Conservation (phyloP, 2,329 filamentous ascomycete species). For the Myriangium duriaei region DNA sequence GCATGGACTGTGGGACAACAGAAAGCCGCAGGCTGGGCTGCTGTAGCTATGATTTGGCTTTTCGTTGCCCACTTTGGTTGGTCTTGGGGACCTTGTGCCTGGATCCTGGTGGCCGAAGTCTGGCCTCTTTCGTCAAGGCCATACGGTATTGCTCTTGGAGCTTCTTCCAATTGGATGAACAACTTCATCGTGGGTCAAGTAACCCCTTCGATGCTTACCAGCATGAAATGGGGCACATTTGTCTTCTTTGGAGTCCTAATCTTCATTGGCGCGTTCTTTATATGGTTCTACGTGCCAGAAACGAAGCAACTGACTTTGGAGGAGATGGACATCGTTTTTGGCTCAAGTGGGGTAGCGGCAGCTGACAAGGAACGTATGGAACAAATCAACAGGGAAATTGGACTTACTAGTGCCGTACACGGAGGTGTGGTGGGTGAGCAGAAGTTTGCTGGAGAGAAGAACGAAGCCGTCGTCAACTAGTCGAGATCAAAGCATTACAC, state of each 20-base stretch:
- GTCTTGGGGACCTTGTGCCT: slow-evolving; percentile 48
- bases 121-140: slow-evolving; percentile 59
- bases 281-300: slow-evolving; percentile 40
- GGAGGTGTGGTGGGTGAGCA: no score
- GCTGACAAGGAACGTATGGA: slow-evolving; percentile 10
- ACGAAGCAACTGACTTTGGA: slow-evolving; percentile 43
- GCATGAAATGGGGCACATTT: slow-evolving; percentile 58
- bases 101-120: slow-evolving; percentile 58
- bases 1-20: slow-evolving; percentile 46
- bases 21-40: slow-evolving; percentile 53
- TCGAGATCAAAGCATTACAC: no score
- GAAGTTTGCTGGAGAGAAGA: slow-evolving; percentile 5
- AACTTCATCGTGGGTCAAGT: slow-evolving; percentile 15
- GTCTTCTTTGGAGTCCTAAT: slow-evolving; percentile 57
- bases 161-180: slow-evolving; percentile 32
- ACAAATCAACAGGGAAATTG: slow-evolving; percentile 9
- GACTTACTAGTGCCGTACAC: slow-evolving; percentile 1
- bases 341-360: slow-evolving; percentile 8
- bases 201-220: slow-evolving; percentile 53
- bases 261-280: slow-evolving; percentile 45
- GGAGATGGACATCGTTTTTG: slow-evolving; percentile 38
- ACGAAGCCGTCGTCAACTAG: no score
- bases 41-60: slow-evolving; percentile 58
- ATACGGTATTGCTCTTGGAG: slow-evolving; percentile 58
- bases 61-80: slow-evolving; percentile 65